These are phyloP conservation scores for Phytophthora ohioensis DNA, from an alignment of 352 stramenopile genomes.

Conservation along the genomic window DNA sequence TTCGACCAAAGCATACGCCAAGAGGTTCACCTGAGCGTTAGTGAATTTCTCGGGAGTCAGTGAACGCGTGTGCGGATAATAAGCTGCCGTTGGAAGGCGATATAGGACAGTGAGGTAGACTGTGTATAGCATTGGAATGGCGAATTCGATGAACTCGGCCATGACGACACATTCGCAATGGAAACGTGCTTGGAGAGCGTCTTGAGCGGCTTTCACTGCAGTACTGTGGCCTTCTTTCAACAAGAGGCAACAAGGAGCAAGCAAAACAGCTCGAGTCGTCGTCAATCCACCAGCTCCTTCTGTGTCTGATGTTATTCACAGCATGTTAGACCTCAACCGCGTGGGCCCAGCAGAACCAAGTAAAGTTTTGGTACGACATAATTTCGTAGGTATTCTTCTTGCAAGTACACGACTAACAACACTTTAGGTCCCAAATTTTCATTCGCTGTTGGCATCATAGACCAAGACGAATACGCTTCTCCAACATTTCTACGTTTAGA, in stretches of 20 bases:
- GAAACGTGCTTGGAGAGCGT: constrained; percentile 40
- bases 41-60: constrained; percentile 15
- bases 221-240: not conserved
- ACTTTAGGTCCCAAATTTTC: no score
- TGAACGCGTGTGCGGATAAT: constrained; percentile 24
- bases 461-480: not conserved
- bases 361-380: no score
- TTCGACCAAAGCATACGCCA: constrained; percentile 33
- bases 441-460: no score
- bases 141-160: constrained; percentile 48
- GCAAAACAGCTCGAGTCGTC: no score
- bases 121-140: constrained; percentile 39
- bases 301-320: no score
- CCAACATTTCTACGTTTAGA: constrained; percentile 15
- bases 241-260: not conserved
- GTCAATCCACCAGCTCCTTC: no score
- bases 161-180: constrained; percentile 48
- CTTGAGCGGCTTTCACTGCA: not conserved
- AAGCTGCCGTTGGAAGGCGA: constrained; percentile 35
- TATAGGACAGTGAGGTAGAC: constrained; percentile 35
- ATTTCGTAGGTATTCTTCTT: no score
- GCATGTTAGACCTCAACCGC: no score
- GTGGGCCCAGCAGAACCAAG: no score
- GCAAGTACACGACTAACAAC: no score
- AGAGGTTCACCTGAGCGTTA: constrained; percentile 19